Percentiles rank a stretch among this genome's conserved stretches.
phyloP scores from a whole-genome alignment of 371 early-diverging fungal species.

The Enteropsectra breve region DNA sequence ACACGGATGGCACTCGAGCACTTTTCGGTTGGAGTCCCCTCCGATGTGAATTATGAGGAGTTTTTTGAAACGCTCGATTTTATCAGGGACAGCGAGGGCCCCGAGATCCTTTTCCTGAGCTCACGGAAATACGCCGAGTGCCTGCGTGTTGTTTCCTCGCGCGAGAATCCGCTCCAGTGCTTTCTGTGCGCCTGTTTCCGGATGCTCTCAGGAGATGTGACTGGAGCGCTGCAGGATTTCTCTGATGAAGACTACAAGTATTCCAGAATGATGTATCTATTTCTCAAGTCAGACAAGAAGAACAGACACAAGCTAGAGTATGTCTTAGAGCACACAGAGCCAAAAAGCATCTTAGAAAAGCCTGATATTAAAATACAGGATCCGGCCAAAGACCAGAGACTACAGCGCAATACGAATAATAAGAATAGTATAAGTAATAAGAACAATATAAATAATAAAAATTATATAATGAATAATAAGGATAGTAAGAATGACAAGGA shows the following conservation, averaged over 20 bases:
- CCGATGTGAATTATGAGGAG: background rate
- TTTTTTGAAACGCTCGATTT: constrained; percentile 7
- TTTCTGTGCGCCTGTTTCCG: background rate
- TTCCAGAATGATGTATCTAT: background rate
- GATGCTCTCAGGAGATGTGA: background rate
- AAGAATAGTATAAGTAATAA: too few species aligned
- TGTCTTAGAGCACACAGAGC: background rate
- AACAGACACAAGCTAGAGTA: background rate
- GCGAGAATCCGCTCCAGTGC: constrained; percentile 5
- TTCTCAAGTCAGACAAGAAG: background rate
- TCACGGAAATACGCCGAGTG: background rate
- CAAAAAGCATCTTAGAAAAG: too few species aligned
- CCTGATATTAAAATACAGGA: background rate
- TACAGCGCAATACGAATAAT: too few species aligned
- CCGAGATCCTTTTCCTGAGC: background rate
- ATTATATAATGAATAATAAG: too few species aligned
- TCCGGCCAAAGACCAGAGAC: too few species aligned
- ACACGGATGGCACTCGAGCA: background rate
- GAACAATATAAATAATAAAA: too few species aligned
- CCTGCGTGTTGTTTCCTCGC: background rate
- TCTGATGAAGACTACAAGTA: background rate
- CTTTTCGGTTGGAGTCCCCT: background rate
- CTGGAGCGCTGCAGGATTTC: background rate
- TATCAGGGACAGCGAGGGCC: background rate
- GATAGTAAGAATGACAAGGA: too few species aligned